Evolutionary conservation across 2,329 filamentous ascomycete genomes (phyloP).

Genomic region (Colletotrichum kahawae): DNA sequence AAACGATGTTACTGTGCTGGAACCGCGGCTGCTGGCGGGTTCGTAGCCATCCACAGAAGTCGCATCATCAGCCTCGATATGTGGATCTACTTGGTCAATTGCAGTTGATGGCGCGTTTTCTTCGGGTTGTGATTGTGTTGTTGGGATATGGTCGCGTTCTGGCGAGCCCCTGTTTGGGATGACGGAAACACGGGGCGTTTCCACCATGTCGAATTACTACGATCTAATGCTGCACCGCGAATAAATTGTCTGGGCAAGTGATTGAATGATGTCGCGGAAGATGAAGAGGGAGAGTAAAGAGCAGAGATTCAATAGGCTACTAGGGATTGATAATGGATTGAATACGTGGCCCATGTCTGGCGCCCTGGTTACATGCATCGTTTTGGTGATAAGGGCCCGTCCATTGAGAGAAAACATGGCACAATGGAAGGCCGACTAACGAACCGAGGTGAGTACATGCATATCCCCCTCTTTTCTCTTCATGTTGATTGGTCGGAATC

Average conservation of each 20-base stretch:
- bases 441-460: neutral
- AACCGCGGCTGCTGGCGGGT: neutral
- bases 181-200: neutral
- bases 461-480: neutral
- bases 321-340: neutral
- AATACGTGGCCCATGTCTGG: neutral
- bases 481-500: neutral
- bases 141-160: neutral
- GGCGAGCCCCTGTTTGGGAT: neutral
- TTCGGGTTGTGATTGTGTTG: neutral
- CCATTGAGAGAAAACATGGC: neutral
- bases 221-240: neutral
- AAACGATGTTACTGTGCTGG: neutral
- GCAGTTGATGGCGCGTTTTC: neutral
- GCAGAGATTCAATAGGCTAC: neutral
- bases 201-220: neutral
- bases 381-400: neutral
- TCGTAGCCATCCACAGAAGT: neutral
- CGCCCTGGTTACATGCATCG: neutral
- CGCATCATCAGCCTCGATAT: neutral
- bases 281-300: neutral
- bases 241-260: neutral
- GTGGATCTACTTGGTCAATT: neutral
- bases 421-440: neutral
- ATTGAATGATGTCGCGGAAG: neutral